Conservation (phyloP, 2,329 filamentous ascomycete species). For the Xylaria sp. region DNA sequence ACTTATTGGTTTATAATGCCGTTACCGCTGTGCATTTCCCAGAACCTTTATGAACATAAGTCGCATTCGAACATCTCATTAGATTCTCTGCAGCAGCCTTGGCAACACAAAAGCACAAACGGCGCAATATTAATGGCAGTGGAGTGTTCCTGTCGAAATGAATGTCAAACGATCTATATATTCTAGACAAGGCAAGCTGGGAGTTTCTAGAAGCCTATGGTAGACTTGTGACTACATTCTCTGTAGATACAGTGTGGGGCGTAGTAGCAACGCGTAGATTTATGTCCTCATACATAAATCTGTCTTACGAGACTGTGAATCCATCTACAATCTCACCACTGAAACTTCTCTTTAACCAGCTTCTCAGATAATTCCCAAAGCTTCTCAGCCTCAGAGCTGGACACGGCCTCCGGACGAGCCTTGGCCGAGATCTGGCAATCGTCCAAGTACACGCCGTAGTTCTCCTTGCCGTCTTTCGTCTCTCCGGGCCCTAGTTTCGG, state of each 20-base stretch:
- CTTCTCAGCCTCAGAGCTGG: slow-evolving; percentile 49
- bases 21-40: too few species aligned
- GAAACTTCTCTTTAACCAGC: slow-evolving; percentile 50
- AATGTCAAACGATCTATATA: not conserved
- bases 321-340: slow-evolving; percentile 38
- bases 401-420: slow-evolving; percentile 40
- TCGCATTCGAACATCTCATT: too few species aligned
- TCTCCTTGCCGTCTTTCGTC: slow-evolving; percentile 46
- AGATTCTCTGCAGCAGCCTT: too few species aligned
- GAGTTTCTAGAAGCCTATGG: not conserved
- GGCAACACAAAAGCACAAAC: too few species aligned
- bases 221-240: not conserved
- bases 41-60: too few species aligned
- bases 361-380: slow-evolving; percentile 52
- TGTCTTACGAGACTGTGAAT: not conserved
- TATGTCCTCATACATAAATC: not conserved
- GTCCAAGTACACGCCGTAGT: slow-evolving; percentile 46
- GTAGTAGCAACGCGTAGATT: too few species aligned
- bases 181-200: not conserved
- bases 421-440: slow-evolving; percentile 50
- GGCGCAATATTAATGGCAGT: not conserved
- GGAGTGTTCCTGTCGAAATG: not conserved
- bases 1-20: too few species aligned
- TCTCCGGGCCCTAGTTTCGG: slow-evolving; percentile 42
- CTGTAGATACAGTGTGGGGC: not conserved